Evolutionary conservation across 2,329 filamentous ascomycete genomes (phyloP).

Genomic region (Scedosporium boydii): DNA sequence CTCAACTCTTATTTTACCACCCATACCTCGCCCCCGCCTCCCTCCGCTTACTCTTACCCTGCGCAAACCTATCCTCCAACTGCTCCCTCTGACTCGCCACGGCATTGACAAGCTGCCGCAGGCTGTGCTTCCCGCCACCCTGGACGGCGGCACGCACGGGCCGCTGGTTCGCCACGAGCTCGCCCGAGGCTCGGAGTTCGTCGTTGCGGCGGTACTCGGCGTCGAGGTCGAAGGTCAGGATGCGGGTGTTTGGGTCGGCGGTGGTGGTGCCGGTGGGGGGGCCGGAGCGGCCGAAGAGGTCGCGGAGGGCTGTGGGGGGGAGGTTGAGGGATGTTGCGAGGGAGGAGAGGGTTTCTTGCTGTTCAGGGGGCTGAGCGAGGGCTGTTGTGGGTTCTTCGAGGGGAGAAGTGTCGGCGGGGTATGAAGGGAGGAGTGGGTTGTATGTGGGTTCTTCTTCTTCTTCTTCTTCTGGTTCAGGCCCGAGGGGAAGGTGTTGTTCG

Average conservation of each 20-base stretch:
- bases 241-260: slow-evolving; percentile 36
- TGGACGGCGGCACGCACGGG: slow-evolving; percentile 75
- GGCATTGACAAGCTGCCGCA: slow-evolving; percentile 78
- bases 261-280: slow-evolving; percentile 26
- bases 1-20: slow-evolving; percentile 38
- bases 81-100: slow-evolving; percentile 77
- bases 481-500: slow-evolving; percentile 7
- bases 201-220: slow-evolving; percentile 82
- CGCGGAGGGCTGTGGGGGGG: slow-evolving; percentile 64
- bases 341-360: slow-evolving; percentile 11
- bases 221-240: slow-evolving; percentile 85
- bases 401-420: slow-evolving; percentile 16
- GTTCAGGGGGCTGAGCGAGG: slow-evolving; percentile 9
- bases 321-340: slow-evolving; percentile 74
- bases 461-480: slow-evolving; percentile 10
- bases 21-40: slow-evolving; percentile 80
- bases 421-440: slow-evolving; percentile 40
- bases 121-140: slow-evolving; percentile 66
- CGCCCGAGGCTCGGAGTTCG: slow-evolving; percentile 57
- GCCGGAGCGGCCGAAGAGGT: slow-evolving; percentile 69
- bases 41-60: slow-evolving; percentile 66
- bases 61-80: slow-evolving; percentile 83
- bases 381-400: background rate
- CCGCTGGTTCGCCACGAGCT: slow-evolving; percentile 65
- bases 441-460: slow-evolving; percentile 26